Conservation (phyloP, 2,329 filamentous ascomycete species). For the Fusarium poae region DNA sequence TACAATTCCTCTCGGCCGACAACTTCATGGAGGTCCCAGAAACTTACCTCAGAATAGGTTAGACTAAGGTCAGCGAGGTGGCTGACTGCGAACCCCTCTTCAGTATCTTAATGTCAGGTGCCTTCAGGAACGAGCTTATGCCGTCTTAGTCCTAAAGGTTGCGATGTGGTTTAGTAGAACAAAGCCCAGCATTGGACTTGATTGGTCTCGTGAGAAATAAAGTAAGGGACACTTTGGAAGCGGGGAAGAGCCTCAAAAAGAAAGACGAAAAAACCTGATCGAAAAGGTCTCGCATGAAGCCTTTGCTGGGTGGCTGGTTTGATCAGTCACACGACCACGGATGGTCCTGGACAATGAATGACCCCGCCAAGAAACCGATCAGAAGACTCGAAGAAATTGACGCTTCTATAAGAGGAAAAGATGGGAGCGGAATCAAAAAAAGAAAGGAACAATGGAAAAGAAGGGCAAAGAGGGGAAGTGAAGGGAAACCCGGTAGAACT, state of each 20-base stretch:
- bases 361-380: constrained; percentile 43
- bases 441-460: constrained; percentile 5
- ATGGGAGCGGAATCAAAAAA: constrained; percentile 11
- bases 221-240: constrained; percentile 18
- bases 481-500: constrained; percentile 13
- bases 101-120: constrained; percentile 42
- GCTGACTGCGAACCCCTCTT: constrained; percentile 34
- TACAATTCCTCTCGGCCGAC: constrained; percentile 44
- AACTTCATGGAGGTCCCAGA: constrained; percentile 8
- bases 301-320: constrained; percentile 32
- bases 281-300: constrained; percentile 16
- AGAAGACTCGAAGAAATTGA: constrained; percentile 39
- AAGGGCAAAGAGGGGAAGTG: constrained; percentile 16
- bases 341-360: constrained; percentile 27
- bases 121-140: constrained; percentile 40
- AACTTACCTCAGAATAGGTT: constrained; percentile 4
- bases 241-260: constrained; percentile 28
- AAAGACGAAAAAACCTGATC: constrained; percentile 4
- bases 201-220: constrained; percentile 23
- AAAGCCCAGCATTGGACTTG: not conserved
- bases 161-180: not conserved
- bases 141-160: not conserved
- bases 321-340: constrained; percentile 47
- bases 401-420: constrained; percentile 32
- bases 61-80: constrained; percentile 21